Evolutionary conservation across 768 basidiomycete genomes (phyloP), one percentile per base, ranked within the genome.

Genomic region (Trametes cubensis): DNA sequence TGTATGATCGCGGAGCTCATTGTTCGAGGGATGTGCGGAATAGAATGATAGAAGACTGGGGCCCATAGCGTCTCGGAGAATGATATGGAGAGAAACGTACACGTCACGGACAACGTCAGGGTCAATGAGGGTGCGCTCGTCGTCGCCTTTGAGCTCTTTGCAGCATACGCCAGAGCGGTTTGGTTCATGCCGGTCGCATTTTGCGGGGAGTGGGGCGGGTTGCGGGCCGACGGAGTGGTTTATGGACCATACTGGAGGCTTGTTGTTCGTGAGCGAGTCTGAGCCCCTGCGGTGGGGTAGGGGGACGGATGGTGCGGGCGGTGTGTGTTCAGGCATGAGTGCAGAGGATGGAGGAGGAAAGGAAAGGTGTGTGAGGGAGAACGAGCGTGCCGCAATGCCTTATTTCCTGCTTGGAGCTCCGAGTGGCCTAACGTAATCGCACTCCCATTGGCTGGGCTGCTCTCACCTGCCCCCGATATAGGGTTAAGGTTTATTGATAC

Each of bases 31-130:
- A 10, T 2, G 11, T 11, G 34, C 10, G 34, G 34, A 6, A 34
- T 34, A 10, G 34, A 34, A 34, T 34, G 34, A 34, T 23, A 28
- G 26, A 49, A 49, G 46, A 5, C 4, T 14, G 23, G 11, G 13
- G n/a, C 3, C 21, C 46, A 38, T 20, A 6, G 17, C 1, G 13
- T 38, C 53, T 34, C 23, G 23, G 62, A 21, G 67, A 46, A 38
- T 45, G 60, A 42, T 56, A 18, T 28, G 42, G 42, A 54, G 23
- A 17, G 66, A 6, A 4, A 77, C 90, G 72, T 70, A 94, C 92
- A 93, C 85, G 65, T 95, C 94, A 8, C 93, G 86, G 20, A 96
- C 83, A 49, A 95, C 77, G 64, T 95, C 94, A 0, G 95, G 94
- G 71, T 96, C 85, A 40, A 96, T 78, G 40, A 97, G 82, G 0